Evolutionary conservation across 306 rosid genomes (phyloP).

Genomic region (Elaeagnus macrophylla): DNA sequence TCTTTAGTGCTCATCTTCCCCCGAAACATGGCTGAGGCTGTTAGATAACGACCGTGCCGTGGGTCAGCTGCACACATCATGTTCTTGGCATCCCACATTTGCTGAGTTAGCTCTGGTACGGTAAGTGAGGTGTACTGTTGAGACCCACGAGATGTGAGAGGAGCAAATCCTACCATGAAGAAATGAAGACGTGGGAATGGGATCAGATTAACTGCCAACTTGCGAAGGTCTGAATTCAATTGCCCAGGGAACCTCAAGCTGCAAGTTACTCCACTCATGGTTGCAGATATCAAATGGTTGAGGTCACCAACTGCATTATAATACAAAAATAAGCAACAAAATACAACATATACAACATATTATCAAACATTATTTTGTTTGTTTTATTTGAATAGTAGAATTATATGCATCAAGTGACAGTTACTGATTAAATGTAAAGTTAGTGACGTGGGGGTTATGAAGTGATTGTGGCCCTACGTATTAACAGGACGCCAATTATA

Average conservation of each 20-base stretch:
- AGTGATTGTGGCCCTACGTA: too few relatives aligned
- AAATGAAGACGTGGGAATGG: conserved; percentile 96
- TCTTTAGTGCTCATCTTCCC: conserved; percentile 97
- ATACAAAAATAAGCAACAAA: not conserved
- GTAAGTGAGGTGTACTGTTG: conserved; percentile 90
- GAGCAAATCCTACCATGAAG: conserved; percentile 94
- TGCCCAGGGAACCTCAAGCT: conserved; percentile 93
- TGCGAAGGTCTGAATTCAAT: conserved; percentile 78
- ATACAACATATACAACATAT: not conserved
- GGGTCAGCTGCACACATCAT: conserved; percentile 99
- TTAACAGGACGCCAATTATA: too few relatives aligned
- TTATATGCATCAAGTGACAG: too few relatives aligned
- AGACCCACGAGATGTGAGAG: conserved; percentile 89
- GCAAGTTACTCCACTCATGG: conserved; percentile 95
- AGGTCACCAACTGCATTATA: conserved; percentile 68
- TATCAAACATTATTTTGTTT: too few relatives aligned
- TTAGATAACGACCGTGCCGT: conserved; percentile 84
- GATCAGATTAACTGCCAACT: conserved; percentile 80
- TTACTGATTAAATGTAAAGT: too few relatives aligned
- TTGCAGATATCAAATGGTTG: conserved; percentile 88
- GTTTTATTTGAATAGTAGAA: too few relatives aligned
- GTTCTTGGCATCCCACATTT: conserved; percentile 95
- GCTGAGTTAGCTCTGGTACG: conserved; percentile 87
- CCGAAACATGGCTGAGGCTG: conserved; percentile 91
- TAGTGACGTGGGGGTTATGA: too few relatives aligned